Conservation (phyloP, 306 rosid species). For the Lotus japonicus region DNA sequence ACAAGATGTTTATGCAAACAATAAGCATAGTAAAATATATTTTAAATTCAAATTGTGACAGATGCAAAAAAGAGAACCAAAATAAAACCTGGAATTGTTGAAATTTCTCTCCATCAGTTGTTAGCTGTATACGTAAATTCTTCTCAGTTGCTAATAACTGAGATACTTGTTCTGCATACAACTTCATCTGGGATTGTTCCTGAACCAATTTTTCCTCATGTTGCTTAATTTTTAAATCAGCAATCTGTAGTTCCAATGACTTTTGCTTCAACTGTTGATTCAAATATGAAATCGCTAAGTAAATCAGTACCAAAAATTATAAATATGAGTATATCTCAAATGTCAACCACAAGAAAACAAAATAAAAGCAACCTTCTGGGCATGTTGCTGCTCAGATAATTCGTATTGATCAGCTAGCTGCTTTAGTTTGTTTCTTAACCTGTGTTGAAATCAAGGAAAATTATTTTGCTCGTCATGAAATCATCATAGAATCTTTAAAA, state of each 20-base stretch:
- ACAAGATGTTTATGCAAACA: slow-evolving; percentile 11
- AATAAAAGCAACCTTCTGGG: slow-evolving; percentile 55
- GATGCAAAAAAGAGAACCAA: slow-evolving; percentile 5
- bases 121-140: slow-evolving; percentile 69
- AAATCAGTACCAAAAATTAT: neutral
- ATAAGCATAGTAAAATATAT: neutral
- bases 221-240: slow-evolving; percentile 80
- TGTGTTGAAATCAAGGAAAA: slow-evolving; percentile 27
- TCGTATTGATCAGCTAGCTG: slow-evolving; percentile 68
- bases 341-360: slow-evolving; percentile 4
- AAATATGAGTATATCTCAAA: slow-evolving; percentile 10
- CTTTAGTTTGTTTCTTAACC: slow-evolving; percentile 81
- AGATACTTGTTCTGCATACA: slow-evolving; percentile 91
- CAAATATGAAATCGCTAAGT: slow-evolving; percentile 27
- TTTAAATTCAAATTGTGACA: neutral
- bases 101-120: slow-evolving; percentile 93
- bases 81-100: slow-evolving; percentile 81
- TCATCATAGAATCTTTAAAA: neutral
- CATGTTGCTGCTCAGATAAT: slow-evolving; percentile 74
- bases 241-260: slow-evolving; percentile 81
- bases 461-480: slow-evolving; percentile 1
- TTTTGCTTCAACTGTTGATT: slow-evolving; percentile 82
- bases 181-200: slow-evolving; percentile 80
- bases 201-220: slow-evolving; percentile 76
- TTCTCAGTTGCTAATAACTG: slow-evolving; percentile 78